Percentiles rank a stretch among this genome's conserved stretches.
Evolutionary conservation across 192 early-diverging fungal species (phyloP).

Genomic region (Spinellus fusiger): DNA sequence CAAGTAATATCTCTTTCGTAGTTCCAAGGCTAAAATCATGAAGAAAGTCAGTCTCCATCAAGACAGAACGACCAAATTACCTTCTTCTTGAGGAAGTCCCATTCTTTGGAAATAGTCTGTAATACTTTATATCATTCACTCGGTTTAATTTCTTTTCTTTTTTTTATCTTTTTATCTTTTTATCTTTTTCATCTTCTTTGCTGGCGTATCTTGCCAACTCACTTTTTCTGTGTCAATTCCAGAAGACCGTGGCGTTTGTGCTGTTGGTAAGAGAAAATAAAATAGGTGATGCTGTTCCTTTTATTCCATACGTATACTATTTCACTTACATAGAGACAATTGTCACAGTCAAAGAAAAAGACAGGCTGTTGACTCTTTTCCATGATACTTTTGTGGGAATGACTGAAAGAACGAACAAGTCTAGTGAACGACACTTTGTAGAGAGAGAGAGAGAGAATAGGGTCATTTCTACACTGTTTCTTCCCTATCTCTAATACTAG

Average conservation of each 20-base stretch:
- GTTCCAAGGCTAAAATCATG: slow-evolving; percentile 22
- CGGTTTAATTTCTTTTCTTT: background rate
- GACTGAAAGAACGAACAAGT: background rate
- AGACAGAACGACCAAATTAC: no score
- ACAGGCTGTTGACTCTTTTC: slow-evolving; percentile 29
- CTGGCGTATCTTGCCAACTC: no score
- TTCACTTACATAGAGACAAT: slow-evolving; percentile 59
- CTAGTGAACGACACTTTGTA: no score
- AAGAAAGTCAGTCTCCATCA: background rate
- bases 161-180: slow-evolving; percentile 27
- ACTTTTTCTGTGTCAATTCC: slow-evolving; percentile 46
- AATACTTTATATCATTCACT: slow-evolving; percentile 37
- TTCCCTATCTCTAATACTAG: no score
- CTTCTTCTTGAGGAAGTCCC: slow-evolving; percentile 51
- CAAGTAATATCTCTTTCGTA: slow-evolving; percentile 55
- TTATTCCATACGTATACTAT: background rate
- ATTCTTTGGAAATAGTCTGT: slow-evolving; percentile 48
- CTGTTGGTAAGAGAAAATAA: background rate
- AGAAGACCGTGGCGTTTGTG: slow-evolving; percentile 45
- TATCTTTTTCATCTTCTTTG: no score
- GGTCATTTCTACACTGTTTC: no score
- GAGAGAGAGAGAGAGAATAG: no score
- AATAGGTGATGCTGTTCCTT: background rate
- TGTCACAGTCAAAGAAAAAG: slow-evolving; percentile 81
- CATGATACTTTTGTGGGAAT: background rate